Conservation (phyloP, 2,329 filamentous ascomycete genomes). For the Penicillium sp. region DNA sequence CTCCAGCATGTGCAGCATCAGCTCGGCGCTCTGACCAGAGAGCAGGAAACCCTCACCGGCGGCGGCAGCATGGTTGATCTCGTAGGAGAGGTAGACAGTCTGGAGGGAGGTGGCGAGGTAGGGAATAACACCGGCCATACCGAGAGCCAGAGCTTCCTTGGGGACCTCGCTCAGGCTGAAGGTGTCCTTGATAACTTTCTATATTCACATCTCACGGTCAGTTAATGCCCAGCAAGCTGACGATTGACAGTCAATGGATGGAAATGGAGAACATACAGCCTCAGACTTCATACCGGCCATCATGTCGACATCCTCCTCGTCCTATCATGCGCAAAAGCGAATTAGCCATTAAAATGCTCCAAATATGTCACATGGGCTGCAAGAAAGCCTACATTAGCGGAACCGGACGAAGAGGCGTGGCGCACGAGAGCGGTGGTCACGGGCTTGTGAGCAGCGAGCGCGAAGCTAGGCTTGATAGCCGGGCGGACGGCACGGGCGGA, state of each 20-base stretch:
- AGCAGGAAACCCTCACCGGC: constrained; percentile 61
- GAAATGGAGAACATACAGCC: constrained; percentile 49
- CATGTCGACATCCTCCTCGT: constrained; percentile 40
- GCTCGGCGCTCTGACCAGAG: constrained; percentile 63
- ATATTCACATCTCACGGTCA: constrained; percentile 6
- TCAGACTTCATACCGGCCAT: constrained; percentile 51
- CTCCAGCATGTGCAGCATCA: constrained; percentile 69
- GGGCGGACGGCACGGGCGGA: constrained; percentile 38
- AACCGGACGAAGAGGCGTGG: constrained; percentile 40
- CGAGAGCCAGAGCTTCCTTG: constrained; percentile 61
- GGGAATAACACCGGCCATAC: constrained; percentile 73
- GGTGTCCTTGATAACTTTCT: constrained; percentile 64
- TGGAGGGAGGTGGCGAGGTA: constrained; percentile 79
- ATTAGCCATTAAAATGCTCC: constrained; percentile 47
- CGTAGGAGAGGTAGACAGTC: constrained; percentile 76
- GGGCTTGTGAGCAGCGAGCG: constrained; percentile 43
- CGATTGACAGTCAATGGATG: neutral
- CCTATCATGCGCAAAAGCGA: constrained; percentile 36
- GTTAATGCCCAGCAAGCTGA: neutral
- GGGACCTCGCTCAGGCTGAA: constrained; percentile 63
- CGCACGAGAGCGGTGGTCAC: constrained; percentile 47
- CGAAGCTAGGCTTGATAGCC: constrained; percentile 36
- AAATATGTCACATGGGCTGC: neutral
- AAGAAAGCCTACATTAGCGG: constrained; percentile 45
- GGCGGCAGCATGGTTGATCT: constrained; percentile 64